Base-by-base conservation (phyloP, 2,329 filamentous ascomycete genomes). In the Hysterium pulicare region DNA sequence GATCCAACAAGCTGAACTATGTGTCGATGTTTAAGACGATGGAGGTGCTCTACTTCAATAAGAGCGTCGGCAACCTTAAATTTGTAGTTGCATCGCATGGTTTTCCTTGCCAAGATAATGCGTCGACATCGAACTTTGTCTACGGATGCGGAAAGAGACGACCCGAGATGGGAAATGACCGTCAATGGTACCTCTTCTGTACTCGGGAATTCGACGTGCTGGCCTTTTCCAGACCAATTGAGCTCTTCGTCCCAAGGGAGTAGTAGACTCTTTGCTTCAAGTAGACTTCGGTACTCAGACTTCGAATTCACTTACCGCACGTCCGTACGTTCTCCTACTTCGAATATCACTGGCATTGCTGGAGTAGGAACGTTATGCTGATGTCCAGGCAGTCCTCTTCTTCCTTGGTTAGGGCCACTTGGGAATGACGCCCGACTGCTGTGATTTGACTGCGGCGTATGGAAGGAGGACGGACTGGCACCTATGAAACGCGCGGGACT, bases 181-280 rank as follows among this genome's bases (percentile, higher is more conserved):
- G 30, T n/a, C 0, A 58, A 31, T 2, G 52, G 54, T 1, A 54
- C 24, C 0, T 17, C 10, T 15, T 57, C 53, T 4, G 35, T 22
- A 2, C 38, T 19, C 3, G 30, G 5, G 32, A 48, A 58, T 1
- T 42, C 47, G 3, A 55, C 49, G 32, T 57, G 52, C 22, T 58
- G 54, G 2, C 54, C 55, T 30, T 44, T 48, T 0, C 54, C 53
- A 9, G 55, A 58, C 54, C 54, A 58, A 19, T 56, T 52, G 8
- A 28, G 24, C 24, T 28, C 24, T 28, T 28, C 13, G 13, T 28
- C 24, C 24, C 24, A 28, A 28, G 24, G 24, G 7, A 8, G 24
- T 28, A 28, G 13, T 13, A 28, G 13, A 28, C 13, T 28, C 24
- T 28, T 28, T 28, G 7, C 24, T 28, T 28, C 13, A 28, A 28